Evolutionary conservation across 2,329 filamentous ascomycete genomes (phyloP).

Genomic region (Colletotrichum sp.): DNA sequence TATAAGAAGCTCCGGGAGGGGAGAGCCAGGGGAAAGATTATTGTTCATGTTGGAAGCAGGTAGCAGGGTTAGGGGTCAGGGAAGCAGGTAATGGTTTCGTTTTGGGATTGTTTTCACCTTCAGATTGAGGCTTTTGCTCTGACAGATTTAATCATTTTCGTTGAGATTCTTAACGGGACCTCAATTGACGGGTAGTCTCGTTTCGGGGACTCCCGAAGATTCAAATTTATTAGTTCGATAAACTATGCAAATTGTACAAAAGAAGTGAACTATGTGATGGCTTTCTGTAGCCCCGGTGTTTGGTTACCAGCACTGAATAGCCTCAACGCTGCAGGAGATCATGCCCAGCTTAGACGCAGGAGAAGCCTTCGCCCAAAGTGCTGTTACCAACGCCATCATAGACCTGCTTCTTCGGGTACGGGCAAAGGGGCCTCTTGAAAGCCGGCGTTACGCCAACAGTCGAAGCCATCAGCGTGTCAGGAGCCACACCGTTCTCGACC

Average conservation of each 20-base stretch:
- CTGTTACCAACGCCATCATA: background rate
- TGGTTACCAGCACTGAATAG: background rate
- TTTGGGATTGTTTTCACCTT: background rate
- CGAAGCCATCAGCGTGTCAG: background rate
- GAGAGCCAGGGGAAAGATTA: conserved; percentile 28
- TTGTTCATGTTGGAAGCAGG: conserved; percentile 16
- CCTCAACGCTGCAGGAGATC: background rate
- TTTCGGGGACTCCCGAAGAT: background rate
- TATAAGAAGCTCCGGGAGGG: conserved; percentile 26
- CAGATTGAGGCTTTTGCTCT: background rate
- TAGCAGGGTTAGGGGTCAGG: too few relatives aligned
- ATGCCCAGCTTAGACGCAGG: background rate
- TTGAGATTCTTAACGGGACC: rapidly evolving
- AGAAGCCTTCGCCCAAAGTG: background rate
- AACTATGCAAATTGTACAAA: background rate
- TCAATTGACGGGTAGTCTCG: rapidly evolving
- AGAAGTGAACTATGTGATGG: background rate
- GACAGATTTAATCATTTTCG: background rate
- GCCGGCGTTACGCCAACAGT: rapidly evolving
- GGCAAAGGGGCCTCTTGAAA: background rate
- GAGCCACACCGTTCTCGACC: background rate
- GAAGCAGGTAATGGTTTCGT: too few relatives aligned
- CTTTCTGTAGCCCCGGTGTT: background rate
- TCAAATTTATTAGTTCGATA: background rate
- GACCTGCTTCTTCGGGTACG: background rate